Evolutionary conservation across 345 rosid species (phyloP), one percentile per base, ranked within the genome.

Genomic region (Populus nigra): DNA sequence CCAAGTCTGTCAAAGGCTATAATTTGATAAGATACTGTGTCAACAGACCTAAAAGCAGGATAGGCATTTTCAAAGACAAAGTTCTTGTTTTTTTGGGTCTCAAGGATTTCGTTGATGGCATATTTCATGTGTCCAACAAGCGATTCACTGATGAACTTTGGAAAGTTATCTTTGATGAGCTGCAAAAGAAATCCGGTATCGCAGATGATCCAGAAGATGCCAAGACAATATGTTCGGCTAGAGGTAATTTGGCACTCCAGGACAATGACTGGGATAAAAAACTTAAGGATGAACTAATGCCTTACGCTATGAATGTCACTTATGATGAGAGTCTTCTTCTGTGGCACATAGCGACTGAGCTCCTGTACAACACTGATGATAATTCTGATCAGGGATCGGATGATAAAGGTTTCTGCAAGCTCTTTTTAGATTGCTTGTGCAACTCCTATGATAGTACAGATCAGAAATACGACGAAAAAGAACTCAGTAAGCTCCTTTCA

Each of bases 331-430:
- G 84, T 75, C 73, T 50, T 87, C 81, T 55, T 74, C 67, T 31
- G 59, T 77, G 92, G 91, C 94, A 91, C 70, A 75, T 91, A 25
- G 91, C 94, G 22, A 91, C 92, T 5, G 91, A 89, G 73, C 84
- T 91, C 41, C 66, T 86, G 47, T 88, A 78, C 87, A 73, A 81
- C 22, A 65, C 66, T 0, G 41, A 76, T 2, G 23, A 45, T 2
- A n/a, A 5, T 9, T 9, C 11, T 1, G 25, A 17, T 5, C 38
- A 17, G 22, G 7, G 33, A 17, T 17, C 33, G 7, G 38, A 12
- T 16, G 23, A 66, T 7, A 33, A 15, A 18, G 84, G 78, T 72
- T 79, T 29, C 65, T 84, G 91, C 78, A 89, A 91, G 83, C 62
- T 74, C 5, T 74, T 91, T 0, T 87, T 90, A 0, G 92, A 91